phyloP scores from a whole-genome alignment of 495 filamentous ascomycete species.

The Aspergillus bertholletiae region DNA sequence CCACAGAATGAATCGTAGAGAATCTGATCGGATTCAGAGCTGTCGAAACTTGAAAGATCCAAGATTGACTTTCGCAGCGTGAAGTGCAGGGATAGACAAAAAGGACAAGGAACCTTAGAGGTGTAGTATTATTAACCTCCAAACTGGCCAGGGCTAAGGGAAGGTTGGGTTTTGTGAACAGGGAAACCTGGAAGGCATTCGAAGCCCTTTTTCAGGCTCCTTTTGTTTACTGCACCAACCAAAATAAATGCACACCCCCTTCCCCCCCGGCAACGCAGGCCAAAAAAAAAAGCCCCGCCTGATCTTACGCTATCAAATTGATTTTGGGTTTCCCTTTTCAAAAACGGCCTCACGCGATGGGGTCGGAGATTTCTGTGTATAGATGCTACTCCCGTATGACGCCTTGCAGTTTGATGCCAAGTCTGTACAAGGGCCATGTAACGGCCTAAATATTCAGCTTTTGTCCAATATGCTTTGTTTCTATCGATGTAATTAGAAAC shows the following conservation, averaged over 20 bases:
- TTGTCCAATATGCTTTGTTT: too few species aligned
- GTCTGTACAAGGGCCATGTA: not conserved
- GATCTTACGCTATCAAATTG: not conserved
- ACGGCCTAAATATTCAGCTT: too few species aligned
- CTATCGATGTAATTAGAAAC: too few species aligned
- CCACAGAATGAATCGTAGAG: conserved; percentile 21
- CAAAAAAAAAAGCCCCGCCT: conserved; percentile 5
- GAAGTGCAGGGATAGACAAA: conserved; percentile 1
- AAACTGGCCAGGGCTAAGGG: not conserved
- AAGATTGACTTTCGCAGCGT: not conserved
- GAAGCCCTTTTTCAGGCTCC: not conserved
- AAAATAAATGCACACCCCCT: not conserved
- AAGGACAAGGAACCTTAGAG: conserved; percentile 1
- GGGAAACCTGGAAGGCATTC: not conserved
- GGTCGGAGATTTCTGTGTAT: not conserved
- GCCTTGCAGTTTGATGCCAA: not conserved
- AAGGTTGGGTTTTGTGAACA: not conserved
- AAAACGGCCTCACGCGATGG: not conserved
- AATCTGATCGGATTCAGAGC: conserved; percentile 5
- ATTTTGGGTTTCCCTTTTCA: not conserved
- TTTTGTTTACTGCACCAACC: conserved; percentile 12
- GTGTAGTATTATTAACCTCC: not conserved
- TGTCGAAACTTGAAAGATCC: not conserved
- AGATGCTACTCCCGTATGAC: not conserved
- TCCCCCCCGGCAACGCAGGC: conserved; percentile 6